These are phyloP conservation scores for Tillandsia fasciculata DNA, from an alignment of 176 grass and related monocot genomes.

Conservation along the genomic window DNA sequence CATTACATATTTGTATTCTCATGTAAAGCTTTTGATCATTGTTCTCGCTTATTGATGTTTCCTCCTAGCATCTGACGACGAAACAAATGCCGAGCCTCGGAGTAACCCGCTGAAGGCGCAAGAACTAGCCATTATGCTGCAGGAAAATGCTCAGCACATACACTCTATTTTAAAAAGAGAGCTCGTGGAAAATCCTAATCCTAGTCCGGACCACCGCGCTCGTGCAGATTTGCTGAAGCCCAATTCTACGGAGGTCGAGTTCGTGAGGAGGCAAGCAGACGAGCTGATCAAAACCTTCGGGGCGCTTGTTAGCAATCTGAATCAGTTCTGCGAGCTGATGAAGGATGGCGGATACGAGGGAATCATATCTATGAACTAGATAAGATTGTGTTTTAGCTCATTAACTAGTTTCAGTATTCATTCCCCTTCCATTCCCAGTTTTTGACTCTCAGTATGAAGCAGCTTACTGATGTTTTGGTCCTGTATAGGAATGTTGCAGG, in stretches of 20 bases:
- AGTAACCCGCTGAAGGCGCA: constrained; percentile 29
- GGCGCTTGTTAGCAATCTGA: constrained; percentile 50
- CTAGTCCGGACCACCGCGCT: constrained; percentile 6
- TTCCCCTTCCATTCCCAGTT: neutral
- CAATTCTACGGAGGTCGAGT: constrained; percentile 26
- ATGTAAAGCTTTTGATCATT: neutral
- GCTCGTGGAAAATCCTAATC: constrained; percentile 1
- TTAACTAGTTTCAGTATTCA: neutral
- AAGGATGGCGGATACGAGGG: constrained; percentile 50
- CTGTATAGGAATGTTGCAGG: too few relatives aligned
- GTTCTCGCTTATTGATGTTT: constrained; percentile 12
- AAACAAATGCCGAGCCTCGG: constrained; percentile 14
- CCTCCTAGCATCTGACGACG: constrained; percentile 12
- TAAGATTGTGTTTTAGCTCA: neutral
- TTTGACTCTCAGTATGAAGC: neutral
- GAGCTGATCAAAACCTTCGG: constrained; percentile 61
- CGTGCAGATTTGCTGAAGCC: constrained; percentile 6
- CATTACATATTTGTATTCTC: neutral
- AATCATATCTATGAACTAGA: constrained; percentile 36
- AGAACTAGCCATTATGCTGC: constrained; percentile 48
- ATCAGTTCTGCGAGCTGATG: constrained; percentile 69
- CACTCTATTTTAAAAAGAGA: constrained; percentile 47
- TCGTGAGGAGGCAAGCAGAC: constrained; percentile 43
- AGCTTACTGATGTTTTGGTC: too few relatives aligned
- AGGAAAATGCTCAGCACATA: constrained; percentile 48